Base-by-base conservation (phyloP, 179 eudicot genomes). In the Silene noctiflora region DNA sequence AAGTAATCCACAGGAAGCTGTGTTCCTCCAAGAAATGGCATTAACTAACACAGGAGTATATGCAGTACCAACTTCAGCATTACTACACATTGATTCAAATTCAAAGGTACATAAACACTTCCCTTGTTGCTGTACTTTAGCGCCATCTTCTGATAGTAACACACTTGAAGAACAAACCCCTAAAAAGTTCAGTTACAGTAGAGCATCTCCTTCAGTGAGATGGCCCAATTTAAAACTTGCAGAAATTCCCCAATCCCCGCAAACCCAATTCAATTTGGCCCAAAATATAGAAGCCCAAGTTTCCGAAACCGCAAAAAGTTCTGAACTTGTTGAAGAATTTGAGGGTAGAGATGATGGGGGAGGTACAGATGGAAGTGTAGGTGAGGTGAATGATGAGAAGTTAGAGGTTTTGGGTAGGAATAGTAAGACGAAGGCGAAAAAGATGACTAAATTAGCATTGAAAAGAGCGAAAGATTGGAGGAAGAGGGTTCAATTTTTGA, bases 381-480 rank as follows among this genome's bases (percentile, higher is more conserved):
- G 71, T 65, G 88, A 59, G 22, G 75, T 29, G 56, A 81, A 71
- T 75, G 93, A 81, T 74, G 92, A 86, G 83, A 75, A 62, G 73
- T 79, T 84, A 24, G 88, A 86, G 84, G 88, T 79, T 75, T 83
- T 88, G 78, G 89, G 89, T 74, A 84, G 88, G 82, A 67, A 65
- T 67, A 93, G 96, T 82, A 89, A 81, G 88, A 89, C 73, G 31
- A 88, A 67, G 86, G 94, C 78, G 14, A 93, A 90, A 86, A 91
- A 90, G 75, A 88, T 93, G 94, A 91, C 79, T 61, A 90, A 91
- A 83, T 82, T 93, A 78, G 98, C 94, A 0, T 76, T 96, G 29
- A 91, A 89, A 82, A 86, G 97, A 79, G 99, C 91, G 0, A 93
- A 91, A 72, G 96, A 93, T 81, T 91, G 99, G 99, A 84, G 96